Percentiles rank a stretch among this genome's conserved stretches.
Evolutionary conservation across 1,284 basidiomycete genomes (phyloP).

Genomic region (Sphagnurus paluster): DNA sequence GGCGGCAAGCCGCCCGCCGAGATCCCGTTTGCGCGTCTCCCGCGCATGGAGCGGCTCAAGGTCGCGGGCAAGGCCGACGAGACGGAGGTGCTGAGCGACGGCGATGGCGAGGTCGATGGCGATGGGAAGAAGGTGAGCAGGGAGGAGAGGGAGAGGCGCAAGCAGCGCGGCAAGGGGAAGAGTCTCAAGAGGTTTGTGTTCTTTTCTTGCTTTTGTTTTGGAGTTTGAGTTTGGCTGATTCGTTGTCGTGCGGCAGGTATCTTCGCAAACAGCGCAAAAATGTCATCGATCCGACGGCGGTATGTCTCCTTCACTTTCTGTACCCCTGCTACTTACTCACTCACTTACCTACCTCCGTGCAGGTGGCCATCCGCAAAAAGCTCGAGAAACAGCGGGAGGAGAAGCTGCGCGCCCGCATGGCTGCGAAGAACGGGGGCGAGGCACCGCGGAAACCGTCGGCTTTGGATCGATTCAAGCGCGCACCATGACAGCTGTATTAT

Average conservation of each 20-base stretch:
- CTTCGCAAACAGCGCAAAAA: slow-evolving; percentile 91
- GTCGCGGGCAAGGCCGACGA: slow-evolving; percentile 74
- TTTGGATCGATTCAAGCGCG: slow-evolving; percentile 61
- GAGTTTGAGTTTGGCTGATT: not conserved
- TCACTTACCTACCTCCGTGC: slow-evolving; percentile 4
- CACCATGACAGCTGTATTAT: no score
- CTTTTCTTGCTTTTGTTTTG: not conserved
- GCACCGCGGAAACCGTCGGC: slow-evolving; percentile 55
- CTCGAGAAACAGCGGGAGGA: slow-evolving; percentile 65
- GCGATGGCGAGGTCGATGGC: slow-evolving; percentile 39
- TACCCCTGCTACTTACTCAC: slow-evolving; percentile 9
- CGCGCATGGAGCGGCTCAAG: slow-evolving; percentile 72
- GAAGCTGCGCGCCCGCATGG: slow-evolving; percentile 41
- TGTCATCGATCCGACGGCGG: slow-evolving; percentile 84
- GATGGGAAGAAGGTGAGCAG: slow-evolving; percentile 35
- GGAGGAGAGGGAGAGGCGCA: slow-evolving; percentile 71
- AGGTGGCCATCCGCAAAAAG: slow-evolving; percentile 72
- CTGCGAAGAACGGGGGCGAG: slow-evolving; percentile 39
- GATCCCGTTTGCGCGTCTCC: slow-evolving; percentile 69
- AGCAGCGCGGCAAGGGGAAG: slow-evolving; percentile 85
- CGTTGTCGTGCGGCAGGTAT: slow-evolving; percentile 41
- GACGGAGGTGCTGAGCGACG: slow-evolving; percentile 49
- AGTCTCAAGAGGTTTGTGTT: slow-evolving; percentile 71
- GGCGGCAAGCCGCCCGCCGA: slow-evolving; percentile 52
- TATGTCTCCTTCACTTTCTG: slow-evolving; percentile 39